Evolutionary conservation across 106 monocot species (phyloP), one percentile per base, ranked within the genome.

Genomic region (Phalaenopsis equestris): DNA sequence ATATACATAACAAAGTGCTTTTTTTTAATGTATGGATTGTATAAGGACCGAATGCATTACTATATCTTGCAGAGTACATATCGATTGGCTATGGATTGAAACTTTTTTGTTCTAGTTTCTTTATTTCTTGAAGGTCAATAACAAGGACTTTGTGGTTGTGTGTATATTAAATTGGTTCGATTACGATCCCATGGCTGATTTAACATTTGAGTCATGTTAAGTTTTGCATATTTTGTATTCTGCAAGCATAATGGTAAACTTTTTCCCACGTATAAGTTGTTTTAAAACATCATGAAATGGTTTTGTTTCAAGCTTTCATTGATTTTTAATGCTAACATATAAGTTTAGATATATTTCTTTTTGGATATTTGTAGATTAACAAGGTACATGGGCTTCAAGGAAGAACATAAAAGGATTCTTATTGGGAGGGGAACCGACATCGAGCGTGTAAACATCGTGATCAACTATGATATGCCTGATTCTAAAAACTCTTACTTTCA

Each of bases 401-500:
- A 99, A 89, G 99, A 95, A 5, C 93, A 89, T 78, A 99, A 99
- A 81, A 89, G 99, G 75, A 99, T 99, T 79, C 91, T 99, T 56
- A 95, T 93, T 74, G 99, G 99, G 36, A 88, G 99, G 73, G 99
- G 99, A 39, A 99, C 93, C 82, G 99, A 99, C 78, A 99, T 99
- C 77, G 99, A 99, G 82, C 95, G 99, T n/a, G 99, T 99, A 61
- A 99, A 99, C 88, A 99, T 99, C 80, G 99, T 99, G 2, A 93
- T 99, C 42, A 99, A 95, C 80, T 99, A 99, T 83, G 99, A 99
- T 78, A 99, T 99, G 99, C 99, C 99, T 72, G 99, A 99, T 87
- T 99, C 95, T 72, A 93, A 93, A 18, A 95, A 99, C 24, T 90
- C 99, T 41, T 99, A 99, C 68, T 81, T 99, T 78, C 99, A 99